phyloP scores from a whole-genome alignment of 306 rosid genomes.

The Castanea crenata region DNA sequence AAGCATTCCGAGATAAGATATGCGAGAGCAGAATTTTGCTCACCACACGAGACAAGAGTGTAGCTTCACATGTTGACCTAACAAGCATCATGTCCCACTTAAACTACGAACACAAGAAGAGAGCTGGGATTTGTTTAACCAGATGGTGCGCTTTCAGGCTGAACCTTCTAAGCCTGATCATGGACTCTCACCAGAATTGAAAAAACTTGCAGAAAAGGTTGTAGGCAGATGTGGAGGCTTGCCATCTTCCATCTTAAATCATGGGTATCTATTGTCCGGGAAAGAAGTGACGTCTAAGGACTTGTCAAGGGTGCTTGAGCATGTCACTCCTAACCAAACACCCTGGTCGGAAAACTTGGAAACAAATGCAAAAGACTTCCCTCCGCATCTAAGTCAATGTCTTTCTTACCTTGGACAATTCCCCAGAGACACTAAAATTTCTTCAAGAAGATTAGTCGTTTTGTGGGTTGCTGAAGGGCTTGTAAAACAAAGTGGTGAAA shows the following conservation, averaged over 20 bases:
- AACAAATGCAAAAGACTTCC: no score
- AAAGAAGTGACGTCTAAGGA: background rate
- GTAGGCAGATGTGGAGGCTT: slow-evolving; percentile 30
- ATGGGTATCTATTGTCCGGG: slow-evolving; percentile 21
- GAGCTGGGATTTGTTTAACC: slow-evolving; percentile 19
- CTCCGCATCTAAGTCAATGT: background rate
- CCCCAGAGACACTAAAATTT: slow-evolving; percentile 11
- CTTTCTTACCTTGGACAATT: slow-evolving; percentile 12
- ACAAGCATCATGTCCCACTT: background rate
- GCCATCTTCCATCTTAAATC: slow-evolving; percentile 23
- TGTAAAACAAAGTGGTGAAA: no score
- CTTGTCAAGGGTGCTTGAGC: slow-evolving; percentile 5
- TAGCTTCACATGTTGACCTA: slow-evolving; percentile 11
- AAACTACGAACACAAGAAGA: slow-evolving; percentile 31
- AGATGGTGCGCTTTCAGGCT: slow-evolving; percentile 15
- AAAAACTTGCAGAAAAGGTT: slow-evolving; percentile 18
- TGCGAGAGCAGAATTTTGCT: slow-evolving; percentile 25
- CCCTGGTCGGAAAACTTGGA: background rate
- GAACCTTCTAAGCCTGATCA: background rate
- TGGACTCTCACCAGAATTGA: background rate
- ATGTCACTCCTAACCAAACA: background rate
- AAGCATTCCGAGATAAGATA: background rate
- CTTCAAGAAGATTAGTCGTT: slow-evolving; percentile 13
- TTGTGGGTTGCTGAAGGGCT: no score
- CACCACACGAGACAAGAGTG: slow-evolving; percentile 20